phyloP scores from a whole-genome alignment of 495 filamentous ascomycete species.

The Penicillium egyptiacum region DNA sequence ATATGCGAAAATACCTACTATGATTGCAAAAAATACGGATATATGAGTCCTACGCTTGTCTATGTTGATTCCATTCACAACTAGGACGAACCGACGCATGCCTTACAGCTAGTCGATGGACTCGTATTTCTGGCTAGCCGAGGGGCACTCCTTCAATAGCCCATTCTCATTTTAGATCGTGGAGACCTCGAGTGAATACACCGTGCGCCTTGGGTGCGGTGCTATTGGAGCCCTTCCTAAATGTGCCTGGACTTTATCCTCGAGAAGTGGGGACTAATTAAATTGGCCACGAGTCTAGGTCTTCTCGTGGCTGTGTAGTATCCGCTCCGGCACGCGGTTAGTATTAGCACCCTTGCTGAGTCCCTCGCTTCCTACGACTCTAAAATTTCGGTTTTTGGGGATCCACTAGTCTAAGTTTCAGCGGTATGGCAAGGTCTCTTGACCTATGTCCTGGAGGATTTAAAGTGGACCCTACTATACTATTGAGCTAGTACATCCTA shows the following conservation, averaged over 20 bases:
- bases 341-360: background rate
- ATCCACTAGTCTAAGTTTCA: background rate
- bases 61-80: constrained; percentile 4
- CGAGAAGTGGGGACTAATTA: constrained; percentile 1
- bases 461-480: constrained; percentile 1
- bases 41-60: constrained; percentile 5
- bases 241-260: constrained; percentile 2
- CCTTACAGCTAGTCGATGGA: background rate
- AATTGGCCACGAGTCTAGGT: constrained; percentile 1
- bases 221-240: background rate
- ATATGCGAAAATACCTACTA: background rate
- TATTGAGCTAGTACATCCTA: constrained; percentile 5
- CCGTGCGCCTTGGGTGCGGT: constrained; percentile 3
- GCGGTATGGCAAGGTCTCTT: constrained; percentile 3
- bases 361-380: constrained; percentile 2
- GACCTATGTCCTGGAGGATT: constrained; percentile 1
- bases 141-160: constrained; percentile 4
- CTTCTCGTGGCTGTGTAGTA: constrained; percentile 3
- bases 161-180: background rate
- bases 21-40: background rate
- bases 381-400: background rate
- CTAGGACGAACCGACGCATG: constrained; percentile 1
- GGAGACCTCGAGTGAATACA: background rate
- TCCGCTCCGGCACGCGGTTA: constrained; percentile 2
- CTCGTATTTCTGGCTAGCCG: constrained; percentile 4